Conservation (phyloP, 352 stramenopile species). For the Phytopythium chamaehyphon region DNA sequence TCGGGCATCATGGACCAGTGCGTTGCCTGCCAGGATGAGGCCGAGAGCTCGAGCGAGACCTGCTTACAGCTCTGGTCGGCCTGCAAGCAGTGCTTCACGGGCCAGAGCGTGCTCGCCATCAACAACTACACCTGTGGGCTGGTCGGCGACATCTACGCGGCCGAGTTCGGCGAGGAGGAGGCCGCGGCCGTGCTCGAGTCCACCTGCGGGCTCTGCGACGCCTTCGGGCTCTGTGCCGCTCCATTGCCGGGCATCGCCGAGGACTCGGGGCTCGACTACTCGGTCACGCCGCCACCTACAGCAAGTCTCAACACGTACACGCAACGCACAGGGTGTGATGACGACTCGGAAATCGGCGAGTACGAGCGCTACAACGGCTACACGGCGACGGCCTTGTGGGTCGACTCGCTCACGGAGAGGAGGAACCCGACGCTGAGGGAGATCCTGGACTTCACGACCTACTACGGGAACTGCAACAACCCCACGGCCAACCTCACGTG, state of each 20-base stretch:
- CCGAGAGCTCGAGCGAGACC: conserved; percentile 8
- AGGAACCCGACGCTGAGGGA: conserved; percentile 50
- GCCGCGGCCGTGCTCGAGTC: conserved; percentile 18
- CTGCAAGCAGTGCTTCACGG: conserved; percentile 42
- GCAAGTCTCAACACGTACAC: conserved; percentile 33
- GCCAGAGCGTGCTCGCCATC: conserved; percentile 30
- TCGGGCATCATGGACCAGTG: conserved; percentile 40
- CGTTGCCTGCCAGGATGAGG: conserved; percentile 25
- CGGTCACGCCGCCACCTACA: conserved; percentile 17
- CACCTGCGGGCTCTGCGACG: conserved; percentile 39
- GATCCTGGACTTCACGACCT: conserved; percentile 29
- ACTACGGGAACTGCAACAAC: conserved; percentile 51
- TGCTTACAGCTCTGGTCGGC: conserved; percentile 35
- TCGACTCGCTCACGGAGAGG: conserved; percentile 22
- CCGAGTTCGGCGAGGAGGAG: conserved; percentile 30
- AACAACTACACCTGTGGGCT: conserved; percentile 40
- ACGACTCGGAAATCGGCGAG: conserved; percentile 47
- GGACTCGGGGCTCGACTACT: conserved; percentile 50
- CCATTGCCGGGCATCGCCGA: conserved; percentile 52
- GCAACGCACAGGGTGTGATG: conserved; percentile 44
- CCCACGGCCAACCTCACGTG: conserved; percentile 51
- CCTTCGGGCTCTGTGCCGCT: conserved; percentile 43
- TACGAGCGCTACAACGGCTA: conserved; percentile 52
- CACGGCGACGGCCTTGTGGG: conserved; percentile 35
- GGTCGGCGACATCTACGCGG: conserved; percentile 37